Base-by-base conservation (phyloP, 805 yeast genomes). In the Candida methanosorbosa region DNA sequence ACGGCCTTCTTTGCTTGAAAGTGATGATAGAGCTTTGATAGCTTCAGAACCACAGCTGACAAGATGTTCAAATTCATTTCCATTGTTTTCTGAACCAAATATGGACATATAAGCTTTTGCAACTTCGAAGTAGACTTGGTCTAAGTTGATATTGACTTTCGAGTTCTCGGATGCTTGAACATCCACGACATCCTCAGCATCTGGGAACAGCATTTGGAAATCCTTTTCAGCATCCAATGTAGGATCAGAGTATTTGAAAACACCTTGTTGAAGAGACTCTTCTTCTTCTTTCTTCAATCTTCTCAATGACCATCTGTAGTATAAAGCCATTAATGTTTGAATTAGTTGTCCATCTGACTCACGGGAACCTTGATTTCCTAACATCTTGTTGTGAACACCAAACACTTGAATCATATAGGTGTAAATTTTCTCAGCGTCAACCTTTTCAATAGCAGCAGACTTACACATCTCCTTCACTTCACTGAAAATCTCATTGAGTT, bases 271-370 rank as follows among this genome's bases (percentile, higher is more conserved):
- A 34, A 70, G 70, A 3, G 74, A 70, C 14, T 67, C 76, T 27
- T 70, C 72, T 44, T 83, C 79, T 43, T 82, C 85, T 32, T 68
- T 63, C 41, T 78, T 76, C 54, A 81, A 59, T 38, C 80, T 64
- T 42, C 92, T 72, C 36, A 82, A 57, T 1, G 90, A 70, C 97
- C 96, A 90, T 48, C 90, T 66, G 47, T 79, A 78, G 56, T 84
- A 84, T 16, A 86, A 48, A 0, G 76, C 55, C 45, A 77, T 75
- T 39, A 85, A 64, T 22, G 65, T 61, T 4, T 70, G 51, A 7
- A 64, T 49, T 1, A 50, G 45, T 3, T 52, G 39, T 30, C 34
- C 51, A 9, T 33, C 37, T 7, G 43, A 30, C 8, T 28, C 30
- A 13, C 22, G 22, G 14, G 32, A 18, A 4, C 27, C 21, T 1